Evolutionary conservation across 805 yeast species (phyloP), one percentile per base, ranked within the genome.

Genomic region (Candida parachauliodes): DNA sequence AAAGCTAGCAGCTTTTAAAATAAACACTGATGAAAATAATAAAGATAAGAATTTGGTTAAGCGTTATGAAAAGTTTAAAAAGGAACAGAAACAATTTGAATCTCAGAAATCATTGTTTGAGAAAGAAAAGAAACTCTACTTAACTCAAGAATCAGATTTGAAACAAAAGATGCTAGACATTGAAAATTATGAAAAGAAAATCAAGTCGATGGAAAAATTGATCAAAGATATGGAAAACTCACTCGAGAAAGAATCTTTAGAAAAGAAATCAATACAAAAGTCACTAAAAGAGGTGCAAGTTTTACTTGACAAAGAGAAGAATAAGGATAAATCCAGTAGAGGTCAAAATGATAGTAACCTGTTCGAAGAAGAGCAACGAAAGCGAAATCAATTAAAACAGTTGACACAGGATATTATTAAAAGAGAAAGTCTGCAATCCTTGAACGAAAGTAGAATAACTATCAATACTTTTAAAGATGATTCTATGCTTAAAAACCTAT

Each of bases 391-490:
- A 36, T 40, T 51, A 22, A 47, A 48, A 21, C 48, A 47, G 33
- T 42, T 51, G 32, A 49, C 48, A 23, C 44, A 50, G 27, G 54
- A 50, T 37, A 45, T 51, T 8, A 40, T 50, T 5, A 28, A 36
- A 28, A 40, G 43, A 26, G 52, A 47, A 25, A 40, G 18, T 16
- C 26, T 36, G 17, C 47, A 36, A 21, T 41, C 40, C 9, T 20
- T 24, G 10, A 43, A 24, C 17, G 38, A 29, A 26, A 15, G 15
- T 3, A 30, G 17, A 24, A 35, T 28, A 19, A 3, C 9, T 7
- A 11, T 18, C 16, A 17, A 22, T n/a, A 28, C 11, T 12, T 31
- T 36, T 17, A 14, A 27, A 28, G 30, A 27, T 10, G 33, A 28
- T 19, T 19, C 32, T 17, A 32, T 32, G 28, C 5, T 7, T 8